phyloP scores from a whole-genome alignment of 2,329 filamentous ascomycete genomes.

The Colletotrichum siamense region DNA sequence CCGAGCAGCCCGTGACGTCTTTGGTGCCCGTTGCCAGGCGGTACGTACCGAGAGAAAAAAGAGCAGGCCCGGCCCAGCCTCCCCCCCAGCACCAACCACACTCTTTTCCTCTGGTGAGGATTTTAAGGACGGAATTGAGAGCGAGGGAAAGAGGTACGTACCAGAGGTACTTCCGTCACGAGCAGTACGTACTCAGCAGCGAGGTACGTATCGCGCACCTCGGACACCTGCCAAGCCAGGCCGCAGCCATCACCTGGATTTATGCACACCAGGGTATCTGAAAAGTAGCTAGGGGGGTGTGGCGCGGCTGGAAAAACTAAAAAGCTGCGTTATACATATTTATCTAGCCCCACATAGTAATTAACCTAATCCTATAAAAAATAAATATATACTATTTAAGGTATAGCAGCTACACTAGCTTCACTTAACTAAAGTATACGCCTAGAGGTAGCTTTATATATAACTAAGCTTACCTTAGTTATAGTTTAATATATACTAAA shows the following conservation, averaged over 20 bases:
- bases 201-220: neutral
- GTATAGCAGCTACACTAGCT: too few species aligned
- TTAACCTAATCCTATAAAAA: too few species aligned
- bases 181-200: neutral
- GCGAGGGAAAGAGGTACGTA: neutral
- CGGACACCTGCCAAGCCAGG: neutral
- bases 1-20: constrained; percentile 11
- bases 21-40: neutral
- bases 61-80: neutral
- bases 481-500: too few species aligned
- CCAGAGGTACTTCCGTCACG: neutral
- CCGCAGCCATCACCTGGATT: neutral
- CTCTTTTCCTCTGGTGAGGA: neutral
- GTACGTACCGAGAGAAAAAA: neutral
- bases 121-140: neutral
- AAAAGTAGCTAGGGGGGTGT: too few species aligned
- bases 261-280: too few species aligned
- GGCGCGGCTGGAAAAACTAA: too few species aligned
- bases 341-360: too few species aligned
- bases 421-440: too few species aligned
- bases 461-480: too few species aligned
- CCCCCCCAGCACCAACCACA: neutral
- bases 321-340: too few species aligned
- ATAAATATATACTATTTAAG: too few species aligned
- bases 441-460: too few species aligned